Percentiles rank a stretch among this genome's conserved stretches.
Evolutionary conservation across 2,329 filamentous ascomycete genomes (phyloP).

Genomic region (Trichothecium roseum): DNA sequence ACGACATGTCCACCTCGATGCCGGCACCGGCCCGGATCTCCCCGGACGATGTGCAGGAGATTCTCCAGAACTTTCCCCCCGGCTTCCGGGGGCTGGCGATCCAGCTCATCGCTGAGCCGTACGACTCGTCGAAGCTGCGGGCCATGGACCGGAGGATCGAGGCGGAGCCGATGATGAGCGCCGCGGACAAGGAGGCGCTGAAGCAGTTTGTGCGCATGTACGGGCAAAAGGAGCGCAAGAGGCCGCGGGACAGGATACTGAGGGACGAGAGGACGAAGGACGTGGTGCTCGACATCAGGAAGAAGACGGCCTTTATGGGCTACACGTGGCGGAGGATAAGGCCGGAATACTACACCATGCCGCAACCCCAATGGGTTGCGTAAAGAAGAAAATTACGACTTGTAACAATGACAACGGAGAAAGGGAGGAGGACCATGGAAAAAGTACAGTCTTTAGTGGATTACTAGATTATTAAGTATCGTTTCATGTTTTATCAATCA

Average conservation of each 20-base stretch:
- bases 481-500: too few relatives aligned
- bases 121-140: conserved; percentile 36
- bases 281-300: conserved; percentile 68
- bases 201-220: conserved; percentile 40
- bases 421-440: too few relatives aligned
- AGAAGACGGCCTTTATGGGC: conserved; percentile 74
- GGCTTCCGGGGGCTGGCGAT: conserved; percentile 32
- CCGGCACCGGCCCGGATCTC: conserved; percentile 18
- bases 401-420: too few relatives aligned
- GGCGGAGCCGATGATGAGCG: conserved; percentile 19
- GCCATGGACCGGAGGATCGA: conserved; percentile 39
- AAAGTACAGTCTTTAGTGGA: too few relatives aligned
- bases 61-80: conserved; percentile 27
- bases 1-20: conserved; percentile 46
- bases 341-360: conserved; percentile 18
- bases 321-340: conserved; percentile 66
- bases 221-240: conserved; percentile 59
- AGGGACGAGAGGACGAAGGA: conserved; percentile 59
- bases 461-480: too few relatives aligned
- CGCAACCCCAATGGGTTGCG: neutral
- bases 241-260: conserved; percentile 76
- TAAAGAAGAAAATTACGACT: too few relatives aligned
- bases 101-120: conserved; percentile 34
- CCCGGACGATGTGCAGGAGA: conserved; percentile 17
- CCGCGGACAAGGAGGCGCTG: conserved; percentile 29